Conservation (phyloP, 1,284 basidiomycete genomes). For the Waitea zeae region DNA sequence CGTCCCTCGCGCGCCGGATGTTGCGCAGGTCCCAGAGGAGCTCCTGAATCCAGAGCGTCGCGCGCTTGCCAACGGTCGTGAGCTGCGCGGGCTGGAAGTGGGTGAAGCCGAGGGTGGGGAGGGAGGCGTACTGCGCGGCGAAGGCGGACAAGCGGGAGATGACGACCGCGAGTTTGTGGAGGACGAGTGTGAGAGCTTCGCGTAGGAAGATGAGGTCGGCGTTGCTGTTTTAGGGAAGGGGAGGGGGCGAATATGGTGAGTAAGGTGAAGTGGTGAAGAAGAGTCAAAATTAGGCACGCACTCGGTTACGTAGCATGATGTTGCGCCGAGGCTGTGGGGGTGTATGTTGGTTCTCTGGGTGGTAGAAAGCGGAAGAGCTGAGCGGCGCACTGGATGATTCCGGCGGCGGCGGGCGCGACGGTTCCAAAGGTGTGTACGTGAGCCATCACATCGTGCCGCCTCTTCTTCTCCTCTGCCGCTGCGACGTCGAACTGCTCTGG, state of each 20-base stretch:
- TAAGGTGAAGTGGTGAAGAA: background rate
- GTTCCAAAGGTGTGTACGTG: slow-evolving; percentile 96
- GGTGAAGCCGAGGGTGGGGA: slow-evolving; percentile 92
- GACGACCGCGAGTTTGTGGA: slow-evolving; percentile 77
- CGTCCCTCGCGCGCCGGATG: slow-evolving; percentile 78
- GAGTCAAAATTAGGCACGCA: slow-evolving; percentile 19
- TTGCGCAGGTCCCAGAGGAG: slow-evolving; percentile 95
- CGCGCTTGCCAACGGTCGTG: slow-evolving; percentile 98
- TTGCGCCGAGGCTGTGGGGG: slow-evolving; percentile 67
- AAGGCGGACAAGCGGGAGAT: slow-evolving; percentile 81
- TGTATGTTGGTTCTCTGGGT: background rate
- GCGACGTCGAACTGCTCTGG: slow-evolving; percentile 86
- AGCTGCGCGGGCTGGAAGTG: slow-evolving; percentile 99
- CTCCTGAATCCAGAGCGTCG: slow-evolving; percentile 96
- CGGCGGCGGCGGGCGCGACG: slow-evolving; percentile 89
- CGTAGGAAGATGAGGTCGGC: slow-evolving; percentile 96
- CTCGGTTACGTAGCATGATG: slow-evolving; percentile 98
- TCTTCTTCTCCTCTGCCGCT: slow-evolving; percentile 89
- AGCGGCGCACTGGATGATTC: slow-evolving; percentile 82
- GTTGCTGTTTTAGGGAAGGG: slow-evolving; percentile 41
- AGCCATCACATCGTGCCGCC: slow-evolving; percentile 99
- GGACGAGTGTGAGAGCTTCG: slow-evolving; percentile 69
- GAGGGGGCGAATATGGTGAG: too few relatives aligned
- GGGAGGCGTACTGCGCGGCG: slow-evolving; percentile 53
- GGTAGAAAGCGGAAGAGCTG: slow-evolving; percentile 3